phyloP scores from a whole-genome alignment of 495 filamentous ascomycete species.

The Neurospora terricola region DNA sequence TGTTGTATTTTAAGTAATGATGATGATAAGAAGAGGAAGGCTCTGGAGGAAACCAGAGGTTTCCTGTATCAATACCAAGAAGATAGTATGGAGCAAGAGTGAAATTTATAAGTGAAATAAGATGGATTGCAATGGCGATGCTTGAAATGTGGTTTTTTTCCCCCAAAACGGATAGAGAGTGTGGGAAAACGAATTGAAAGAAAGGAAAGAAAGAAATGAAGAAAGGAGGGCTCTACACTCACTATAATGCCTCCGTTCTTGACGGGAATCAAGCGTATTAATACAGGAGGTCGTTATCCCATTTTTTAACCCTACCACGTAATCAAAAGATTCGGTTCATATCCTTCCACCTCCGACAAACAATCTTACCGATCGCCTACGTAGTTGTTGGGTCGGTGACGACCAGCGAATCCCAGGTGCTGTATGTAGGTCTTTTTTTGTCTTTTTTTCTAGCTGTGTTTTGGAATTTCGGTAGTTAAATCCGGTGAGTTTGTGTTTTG shows the following conservation, averaged over 20 bases:
- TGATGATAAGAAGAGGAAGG: background rate
- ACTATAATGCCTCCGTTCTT: too few relatives aligned
- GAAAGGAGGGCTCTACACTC: background rate
- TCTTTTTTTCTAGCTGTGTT: background rate
- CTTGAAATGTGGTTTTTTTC: background rate
- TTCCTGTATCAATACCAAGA: background rate
- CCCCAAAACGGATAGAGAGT: background rate
- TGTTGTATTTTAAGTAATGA: background rate
- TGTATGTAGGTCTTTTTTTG: constrained; percentile 14
- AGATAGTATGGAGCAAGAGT: background rate
- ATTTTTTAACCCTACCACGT: background rate
- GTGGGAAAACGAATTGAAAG: background rate
- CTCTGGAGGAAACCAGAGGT: too few relatives aligned
- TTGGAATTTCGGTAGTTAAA: background rate
- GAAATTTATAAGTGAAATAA: background rate
- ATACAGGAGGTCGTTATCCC: too few relatives aligned
- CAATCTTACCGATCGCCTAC: constrained; percentile 3
- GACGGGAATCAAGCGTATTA: too few relatives aligned
- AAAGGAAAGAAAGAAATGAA: background rate
- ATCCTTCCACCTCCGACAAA: background rate
- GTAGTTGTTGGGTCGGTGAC: constrained; percentile 41
- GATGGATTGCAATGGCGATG: background rate
- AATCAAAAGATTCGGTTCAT: background rate
- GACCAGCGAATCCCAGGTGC: constrained; percentile 21
- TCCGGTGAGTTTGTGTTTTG: background rate